Conservation (phyloP, 2,329 filamentous ascomycete species). For the Cladobotryum mycophilum region DNA sequence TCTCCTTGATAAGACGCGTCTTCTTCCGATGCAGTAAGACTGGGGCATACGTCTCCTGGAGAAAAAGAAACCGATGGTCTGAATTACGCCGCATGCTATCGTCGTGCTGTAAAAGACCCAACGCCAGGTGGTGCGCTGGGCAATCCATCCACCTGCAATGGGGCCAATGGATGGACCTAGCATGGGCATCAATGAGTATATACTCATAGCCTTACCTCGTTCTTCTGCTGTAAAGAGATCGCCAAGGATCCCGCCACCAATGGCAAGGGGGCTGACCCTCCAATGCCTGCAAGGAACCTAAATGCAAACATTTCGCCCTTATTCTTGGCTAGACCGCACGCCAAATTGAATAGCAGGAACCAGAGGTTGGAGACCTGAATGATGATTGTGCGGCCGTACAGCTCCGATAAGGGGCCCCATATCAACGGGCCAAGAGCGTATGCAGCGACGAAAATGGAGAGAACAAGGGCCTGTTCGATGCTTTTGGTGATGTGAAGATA, state of each 20-base stretch:
- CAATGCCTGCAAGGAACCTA: slow-evolving; percentile 54
- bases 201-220: slow-evolving; percentile 56
- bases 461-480: slow-evolving; percentile 37
- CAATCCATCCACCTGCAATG: slow-evolving; percentile 36
- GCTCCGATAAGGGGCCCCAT: slow-evolving; percentile 56
- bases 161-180: slow-evolving; percentile 49
- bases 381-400: slow-evolving; percentile 46
- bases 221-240: slow-evolving; percentile 55
- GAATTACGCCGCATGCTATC: slow-evolving; percentile 55
- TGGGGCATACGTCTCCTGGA: slow-evolving; percentile 57
- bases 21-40: slow-evolving; percentile 55
- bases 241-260: slow-evolving; percentile 58
- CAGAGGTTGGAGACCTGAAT: slow-evolving; percentile 48
- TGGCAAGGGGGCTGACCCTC: slow-evolving; percentile 56
- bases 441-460: slow-evolving; percentile 39
- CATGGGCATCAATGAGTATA: slow-evolving; percentile 57
- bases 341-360: slow-evolving; percentile 54
- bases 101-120: slow-evolving; percentile 68
- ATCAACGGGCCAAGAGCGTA: slow-evolving; percentile 53
- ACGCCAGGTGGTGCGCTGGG: slow-evolving; percentile 55
- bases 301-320: slow-evolving; percentile 55
- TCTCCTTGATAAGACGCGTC: slow-evolving; percentile 48
- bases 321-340: slow-evolving; percentile 54
- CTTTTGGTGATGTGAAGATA: slow-evolving; percentile 46
- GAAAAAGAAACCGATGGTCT: slow-evolving; percentile 51